phyloP scores from a whole-genome alignment of 331 rosid genomes.

The Quercus lobata region DNA sequence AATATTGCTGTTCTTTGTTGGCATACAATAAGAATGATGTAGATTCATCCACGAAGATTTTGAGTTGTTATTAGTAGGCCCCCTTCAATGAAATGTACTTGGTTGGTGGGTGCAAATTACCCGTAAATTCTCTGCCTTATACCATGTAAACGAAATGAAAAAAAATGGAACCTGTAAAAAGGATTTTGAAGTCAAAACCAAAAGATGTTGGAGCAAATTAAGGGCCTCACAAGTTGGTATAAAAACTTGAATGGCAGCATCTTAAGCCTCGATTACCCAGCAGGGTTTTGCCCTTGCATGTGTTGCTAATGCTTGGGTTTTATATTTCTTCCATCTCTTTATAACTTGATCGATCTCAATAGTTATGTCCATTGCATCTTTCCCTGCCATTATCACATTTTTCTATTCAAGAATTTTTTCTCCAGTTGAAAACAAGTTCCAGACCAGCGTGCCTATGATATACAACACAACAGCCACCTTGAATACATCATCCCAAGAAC shows the following conservation, averaged over 20 bases:
- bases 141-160: slow-evolving; percentile 15
- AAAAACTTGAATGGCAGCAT: slow-evolving; percentile 24
- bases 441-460: slow-evolving; percentile 77
- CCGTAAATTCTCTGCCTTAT: slow-evolving; percentile 27
- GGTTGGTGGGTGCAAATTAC: slow-evolving; percentile 29
- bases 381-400: slow-evolving; percentile 1
- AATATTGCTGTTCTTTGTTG: background rate
- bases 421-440: slow-evolving; percentile 88
- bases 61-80: background rate
- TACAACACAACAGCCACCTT: slow-evolving; percentile 88
- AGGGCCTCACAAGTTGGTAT: slow-evolving; percentile 29
- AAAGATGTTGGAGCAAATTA: slow-evolving; percentile 10
- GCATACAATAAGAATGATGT: background rate
- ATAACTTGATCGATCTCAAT: background rate
- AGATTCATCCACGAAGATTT: background rate
- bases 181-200: slow-evolving; percentile 26
- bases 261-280: slow-evolving; percentile 7
- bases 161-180: slow-evolving; percentile 25
- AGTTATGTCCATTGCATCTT: background rate
- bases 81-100: slow-evolving; percentile 10
- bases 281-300: slow-evolving; percentile 23
- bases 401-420: slow-evolving; percentile 72
- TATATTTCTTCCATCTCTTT: slow-evolving; percentile 19
- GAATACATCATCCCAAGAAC: slow-evolving; percentile 95
- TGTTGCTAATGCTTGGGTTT: slow-evolving; percentile 7